Percentiles rank a stretch among this genome's conserved stretches.
These are phyloP conservation scores for Ceratobasidium papillatum DNA, from an alignment of 1,284 basidiomycete species.

Conservation along the genomic window DNA sequence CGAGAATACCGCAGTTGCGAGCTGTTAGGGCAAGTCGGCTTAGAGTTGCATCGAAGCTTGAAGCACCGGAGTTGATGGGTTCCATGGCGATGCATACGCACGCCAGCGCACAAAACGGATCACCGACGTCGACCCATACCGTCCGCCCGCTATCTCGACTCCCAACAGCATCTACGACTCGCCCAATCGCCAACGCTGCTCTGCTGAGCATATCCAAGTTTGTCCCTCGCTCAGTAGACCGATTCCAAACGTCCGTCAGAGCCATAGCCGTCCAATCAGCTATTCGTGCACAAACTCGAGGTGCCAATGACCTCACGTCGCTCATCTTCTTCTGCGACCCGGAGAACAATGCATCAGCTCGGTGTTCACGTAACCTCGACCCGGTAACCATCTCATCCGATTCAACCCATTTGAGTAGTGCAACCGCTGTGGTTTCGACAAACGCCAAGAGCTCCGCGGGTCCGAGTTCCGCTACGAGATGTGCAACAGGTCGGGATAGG, in stretches of 20 bases:
- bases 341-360: neutral
- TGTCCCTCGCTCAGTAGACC: neutral
- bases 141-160: neutral
- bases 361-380: slow-evolving; percentile 4
- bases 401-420: slow-evolving; percentile 12
- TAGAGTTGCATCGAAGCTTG: neutral
- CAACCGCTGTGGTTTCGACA: slow-evolving; percentile 10
- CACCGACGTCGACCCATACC: slow-evolving; percentile 23
- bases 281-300: slow-evolving; percentile 25
- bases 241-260: slow-evolving; percentile 10
- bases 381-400: slow-evolving; percentile 6
- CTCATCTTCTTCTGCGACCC: neutral
- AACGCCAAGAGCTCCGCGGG: slow-evolving; percentile 11
- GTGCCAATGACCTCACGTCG: slow-evolving; percentile 29
- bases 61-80: neutral
- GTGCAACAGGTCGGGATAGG: slow-evolving; percentile 19
- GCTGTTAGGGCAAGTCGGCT: slow-evolving; percentile 9
- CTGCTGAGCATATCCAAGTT: neutral
- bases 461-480: slow-evolving; percentile 23
- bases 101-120: slow-evolving; percentile 32
- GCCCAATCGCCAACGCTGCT: slow-evolving; percentile 6
- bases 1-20: slow-evolving; percentile 24
- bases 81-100: neutral
- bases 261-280: slow-evolving; percentile 25
- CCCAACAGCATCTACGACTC: neutral